Evolutionary conservation across 2,329 filamentous ascomycete genomes (phyloP).

Genomic region (Cadophora sp.): DNA sequence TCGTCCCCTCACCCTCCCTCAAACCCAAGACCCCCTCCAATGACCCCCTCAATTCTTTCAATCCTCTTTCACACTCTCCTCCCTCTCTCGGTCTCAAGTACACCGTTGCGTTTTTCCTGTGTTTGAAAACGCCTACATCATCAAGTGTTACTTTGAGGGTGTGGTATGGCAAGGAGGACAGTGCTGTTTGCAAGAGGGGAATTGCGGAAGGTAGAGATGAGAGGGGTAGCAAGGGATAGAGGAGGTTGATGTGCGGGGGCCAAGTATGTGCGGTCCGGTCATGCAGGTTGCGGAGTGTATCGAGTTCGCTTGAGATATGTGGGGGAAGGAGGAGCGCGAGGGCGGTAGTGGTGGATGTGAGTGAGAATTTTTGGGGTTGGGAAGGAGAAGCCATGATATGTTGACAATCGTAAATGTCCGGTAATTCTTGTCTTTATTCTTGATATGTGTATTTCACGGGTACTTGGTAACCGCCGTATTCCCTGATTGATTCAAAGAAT

Average conservation of each 20-base stretch:
- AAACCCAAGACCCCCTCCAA: slow-evolving; percentile 28
- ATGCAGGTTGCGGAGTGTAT: slow-evolving; percentile 64
- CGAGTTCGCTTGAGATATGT: slow-evolving; percentile 54
- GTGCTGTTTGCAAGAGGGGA: slow-evolving; percentile 46
- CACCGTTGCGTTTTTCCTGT: slow-evolving; percentile 32
- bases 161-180: slow-evolving; percentile 47
- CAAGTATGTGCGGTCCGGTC: slow-evolving; percentile 64
- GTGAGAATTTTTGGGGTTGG: background rate
- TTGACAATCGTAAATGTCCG: too few species aligned
- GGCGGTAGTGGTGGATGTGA: slow-evolving; percentile 58
- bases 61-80: slow-evolving; percentile 15
- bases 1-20: slow-evolving; percentile 28
- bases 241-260: slow-evolving; percentile 70
- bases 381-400: background rate
- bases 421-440: too few species aligned
- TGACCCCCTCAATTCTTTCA: slow-evolving; percentile 23
- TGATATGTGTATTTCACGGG: too few species aligned
- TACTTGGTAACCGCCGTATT: too few species aligned
- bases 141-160: slow-evolving; percentile 26
- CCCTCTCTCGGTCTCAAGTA: slow-evolving; percentile 27
- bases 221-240: slow-evolving; percentile 68
- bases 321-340: slow-evolving; percentile 64
- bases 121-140: slow-evolving; percentile 26
- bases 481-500: too few species aligned
- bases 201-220: slow-evolving; percentile 50